Conservation (phyloP, 495 filamentous ascomycete genomes). For the Tetracladium marchalianum region DNA sequence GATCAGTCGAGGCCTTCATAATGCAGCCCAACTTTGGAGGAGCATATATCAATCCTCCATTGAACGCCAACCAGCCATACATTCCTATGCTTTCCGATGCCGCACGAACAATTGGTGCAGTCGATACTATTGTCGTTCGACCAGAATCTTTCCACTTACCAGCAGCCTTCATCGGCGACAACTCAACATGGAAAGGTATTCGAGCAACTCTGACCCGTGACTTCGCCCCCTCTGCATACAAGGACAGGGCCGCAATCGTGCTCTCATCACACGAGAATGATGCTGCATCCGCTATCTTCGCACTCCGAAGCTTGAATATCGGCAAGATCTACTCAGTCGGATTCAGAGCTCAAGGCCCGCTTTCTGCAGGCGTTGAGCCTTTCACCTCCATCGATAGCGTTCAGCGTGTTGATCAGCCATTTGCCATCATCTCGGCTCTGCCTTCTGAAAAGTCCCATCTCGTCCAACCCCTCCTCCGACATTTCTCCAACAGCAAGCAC, state of each 20-base stretch:
- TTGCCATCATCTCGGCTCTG: conserved; percentile 69
- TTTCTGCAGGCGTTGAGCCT: conserved; percentile 56
- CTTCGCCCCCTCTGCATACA: conserved; percentile 72
- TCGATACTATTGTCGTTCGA: conserved; percentile 68
- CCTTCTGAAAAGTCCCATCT: conserved; percentile 68
- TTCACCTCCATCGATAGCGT: conserved; percentile 74
- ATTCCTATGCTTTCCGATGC: conserved; percentile 62
- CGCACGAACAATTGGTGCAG: conserved; percentile 61
- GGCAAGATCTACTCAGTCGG: conserved; percentile 77
- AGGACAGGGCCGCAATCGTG: conserved; percentile 61
- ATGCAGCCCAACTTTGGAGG: conserved; percentile 66
- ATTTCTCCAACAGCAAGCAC: conserved; percentile 32
- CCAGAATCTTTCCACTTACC: conserved; percentile 10
- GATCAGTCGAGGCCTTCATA: conserved; percentile 54
- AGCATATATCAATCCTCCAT: conserved; percentile 64
- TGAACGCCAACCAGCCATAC: conserved; percentile 41
- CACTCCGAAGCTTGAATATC: conserved; percentile 62
- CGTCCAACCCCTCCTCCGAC: conserved; percentile 67
- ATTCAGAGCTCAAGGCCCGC: conserved; percentile 57
- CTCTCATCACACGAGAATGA: conserved; percentile 57
- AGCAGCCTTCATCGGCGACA: conserved; percentile 57
- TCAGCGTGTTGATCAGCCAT: conserved; percentile 63
- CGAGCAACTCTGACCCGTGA: conserved; percentile 69
- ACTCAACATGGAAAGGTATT: conserved; percentile 76
- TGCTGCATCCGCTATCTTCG: conserved; percentile 66